These are phyloP conservation scores for Linaria vulgaris DNA, from an alignment of 257 asterid species.

Conservation along the genomic window DNA sequence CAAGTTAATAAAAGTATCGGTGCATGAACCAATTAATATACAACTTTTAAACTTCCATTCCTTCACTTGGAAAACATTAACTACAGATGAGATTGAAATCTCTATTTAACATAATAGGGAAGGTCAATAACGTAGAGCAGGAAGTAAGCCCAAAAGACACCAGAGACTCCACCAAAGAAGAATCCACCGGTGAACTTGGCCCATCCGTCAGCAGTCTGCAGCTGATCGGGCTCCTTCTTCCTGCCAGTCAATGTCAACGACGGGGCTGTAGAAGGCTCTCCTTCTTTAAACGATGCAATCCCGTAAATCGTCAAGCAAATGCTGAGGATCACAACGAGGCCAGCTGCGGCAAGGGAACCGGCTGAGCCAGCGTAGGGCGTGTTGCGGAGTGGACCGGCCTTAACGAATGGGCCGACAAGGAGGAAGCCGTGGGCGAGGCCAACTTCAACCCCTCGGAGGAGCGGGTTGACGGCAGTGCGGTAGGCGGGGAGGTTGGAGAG, in stretches of 20 bases:
- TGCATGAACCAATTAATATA: conserved; percentile 13
- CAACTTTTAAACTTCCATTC: conserved; percentile 18
- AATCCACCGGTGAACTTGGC: conserved; percentile 88
- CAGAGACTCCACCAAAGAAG: conserved; percentile 96
- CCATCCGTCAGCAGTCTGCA: conserved; percentile 95
- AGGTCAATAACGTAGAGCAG: conserved; percentile 82
- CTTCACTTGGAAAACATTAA: not conserved
- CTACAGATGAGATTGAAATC: not conserved
- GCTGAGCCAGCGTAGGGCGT: conserved; percentile 59
- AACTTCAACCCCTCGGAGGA: conserved; percentile 69
- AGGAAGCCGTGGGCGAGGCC: conserved; percentile 91
- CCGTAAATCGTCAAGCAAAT: conserved; percentile 73
- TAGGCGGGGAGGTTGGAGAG: conserved; percentile 89
- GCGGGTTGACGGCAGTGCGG: conserved; percentile 81
- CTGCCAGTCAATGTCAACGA: conserved; percentile 75
- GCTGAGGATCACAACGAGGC: conserved; percentile 76
- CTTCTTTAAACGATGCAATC: conserved; percentile 74
- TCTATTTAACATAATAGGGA: conserved; percentile 70
- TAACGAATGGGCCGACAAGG: conserved; percentile 84
- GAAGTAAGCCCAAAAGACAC: conserved; percentile 88
- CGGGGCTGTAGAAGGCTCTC: conserved; percentile 77
- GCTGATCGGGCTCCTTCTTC: conserved; percentile 77
- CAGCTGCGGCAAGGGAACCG: conserved; percentile 85
- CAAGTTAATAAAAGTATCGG: not conserved
- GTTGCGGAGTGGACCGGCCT: conserved; percentile 77